Base-by-base conservation (phyloP, 2,329 filamentous ascomycete genomes). In the Didymella pinodella region DNA sequence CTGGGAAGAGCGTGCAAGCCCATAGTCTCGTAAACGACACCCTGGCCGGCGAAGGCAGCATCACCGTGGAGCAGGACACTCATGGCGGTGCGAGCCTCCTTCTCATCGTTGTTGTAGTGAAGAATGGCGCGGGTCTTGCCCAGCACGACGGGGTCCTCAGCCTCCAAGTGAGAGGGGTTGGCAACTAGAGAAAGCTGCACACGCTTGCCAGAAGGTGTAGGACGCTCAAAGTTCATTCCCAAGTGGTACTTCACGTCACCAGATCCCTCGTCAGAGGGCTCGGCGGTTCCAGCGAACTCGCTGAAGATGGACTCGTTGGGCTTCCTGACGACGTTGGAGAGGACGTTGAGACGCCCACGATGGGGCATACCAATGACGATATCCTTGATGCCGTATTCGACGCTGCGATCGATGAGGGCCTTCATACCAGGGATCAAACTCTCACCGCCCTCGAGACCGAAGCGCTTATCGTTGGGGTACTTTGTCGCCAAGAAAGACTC, bases 291-390 rank as follows among this genome's bases (percentile, higher is more conserved):
- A 63, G 92, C 91, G 74, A 99, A 99, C 80, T 99, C 95, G 77
- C 91, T 96, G 84, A 99, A 99, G 80, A 99, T 99, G 66, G 95
- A 98, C 83, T 98, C 95, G 80, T 99, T 99, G 72, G 95, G 94
- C 83, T 99, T 99, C 75, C 95, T 90, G 70, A 99, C 95, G 75
- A 99, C 95, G 82, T 99, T 99, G 83, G 91, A 96, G 64, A 99
- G 88, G 52, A 99, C 93, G 76, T 99, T 99, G 65, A 99, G 88
- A 84, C 95, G 92, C 75, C 95, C 95, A 87, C 95, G 93, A 80
- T 99, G 95, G 67, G 95, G 95, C 95, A 99, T 99, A 74, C 95
- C 95, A 74, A 99, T 99, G 75, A 99, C 91, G 72, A 99, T 98
- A 75, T 99, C 95, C 85, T 98, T 98, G 75, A 99, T 91, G 59